Percentiles rank a stretch among this genome's conserved stretches.
Conservation (phyloP, 257 asterid genomes). For the Oldenlandia corymbosa region DNA sequence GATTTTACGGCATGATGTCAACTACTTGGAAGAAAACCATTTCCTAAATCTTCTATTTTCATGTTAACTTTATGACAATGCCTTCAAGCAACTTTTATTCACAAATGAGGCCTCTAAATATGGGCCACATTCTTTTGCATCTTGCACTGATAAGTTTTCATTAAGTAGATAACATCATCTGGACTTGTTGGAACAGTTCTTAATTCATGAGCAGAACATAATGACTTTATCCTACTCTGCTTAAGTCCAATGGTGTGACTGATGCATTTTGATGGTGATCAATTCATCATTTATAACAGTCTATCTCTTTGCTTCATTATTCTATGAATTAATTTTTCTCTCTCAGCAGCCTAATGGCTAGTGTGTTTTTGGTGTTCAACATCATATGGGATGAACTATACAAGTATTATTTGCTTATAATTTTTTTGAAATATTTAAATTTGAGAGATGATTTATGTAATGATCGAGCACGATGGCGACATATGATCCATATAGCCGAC, state of each 20-base stretch:
- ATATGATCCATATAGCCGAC: no score
- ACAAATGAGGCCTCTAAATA: no score
- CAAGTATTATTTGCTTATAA: conserved; percentile 3
- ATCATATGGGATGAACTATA: neutral
- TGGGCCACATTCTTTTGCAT: neutral
- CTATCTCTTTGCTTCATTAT: neutral
- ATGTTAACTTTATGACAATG: neutral
- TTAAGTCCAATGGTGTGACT: no score
- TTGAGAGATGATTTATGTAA: no score
- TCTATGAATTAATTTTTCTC: neutral
- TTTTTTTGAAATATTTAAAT: no score
- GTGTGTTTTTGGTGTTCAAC: neutral
- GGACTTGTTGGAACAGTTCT: neutral
- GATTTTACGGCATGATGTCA: neutral
- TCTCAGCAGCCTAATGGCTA: neutral
- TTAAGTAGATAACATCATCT: neutral
- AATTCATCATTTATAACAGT: no score
- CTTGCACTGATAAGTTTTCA: neutral
- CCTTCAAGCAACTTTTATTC: neutral
- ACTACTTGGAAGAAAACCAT: neutral
- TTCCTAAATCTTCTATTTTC: no score
- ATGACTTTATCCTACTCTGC: neutral
- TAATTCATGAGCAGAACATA: neutral
- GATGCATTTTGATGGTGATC: no score
- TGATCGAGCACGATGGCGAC: no score